Percentiles rank a stretch among this genome's conserved stretches.
These are phyloP conservation scores for Colletotrichum spaethianum DNA, from an alignment of 2,329 filamentous ascomycete species.

Conservation along the genomic window DNA sequence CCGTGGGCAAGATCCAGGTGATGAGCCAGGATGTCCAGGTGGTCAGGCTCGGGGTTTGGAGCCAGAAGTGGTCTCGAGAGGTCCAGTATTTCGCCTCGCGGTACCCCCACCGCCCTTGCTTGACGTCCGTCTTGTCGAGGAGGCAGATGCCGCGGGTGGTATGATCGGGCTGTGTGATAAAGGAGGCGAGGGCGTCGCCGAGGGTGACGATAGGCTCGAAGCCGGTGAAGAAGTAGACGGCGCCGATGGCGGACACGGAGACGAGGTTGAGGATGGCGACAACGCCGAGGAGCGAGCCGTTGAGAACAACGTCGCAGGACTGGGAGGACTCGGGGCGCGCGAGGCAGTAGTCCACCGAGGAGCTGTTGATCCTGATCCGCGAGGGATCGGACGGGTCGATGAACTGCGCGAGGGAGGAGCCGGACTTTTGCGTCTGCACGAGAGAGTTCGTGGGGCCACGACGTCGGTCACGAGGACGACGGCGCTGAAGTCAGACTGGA, in stretches of 20 bases:
- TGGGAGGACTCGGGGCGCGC: constrained; percentile 38
- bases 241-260: constrained; percentile 51
- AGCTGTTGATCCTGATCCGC: constrained; percentile 44
- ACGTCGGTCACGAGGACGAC: constrained; percentile 52
- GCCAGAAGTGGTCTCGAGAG: constrained; percentile 59
- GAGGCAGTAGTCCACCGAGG: constrained; percentile 37
- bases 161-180: constrained; percentile 61
- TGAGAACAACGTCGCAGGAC: constrained; percentile 60
- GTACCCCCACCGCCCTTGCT: constrained; percentile 58
- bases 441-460: constrained; percentile 49
- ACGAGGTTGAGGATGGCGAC: constrained; percentile 59
- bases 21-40: constrained; percentile 59
- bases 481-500: constrained; percentile 51
- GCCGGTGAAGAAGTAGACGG: constrained; percentile 47
- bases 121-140: constrained; percentile 62
- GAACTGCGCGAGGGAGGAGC: constrained; percentile 43
- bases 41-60: constrained; percentile 56
- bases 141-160: constrained; percentile 61
- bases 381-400: constrained; percentile 28
- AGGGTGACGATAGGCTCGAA: constrained; percentile 64
- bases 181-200: constrained; percentile 66
- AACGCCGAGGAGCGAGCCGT: constrained; percentile 58
- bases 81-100: constrained; percentile 60
- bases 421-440: constrained; percentile 50
- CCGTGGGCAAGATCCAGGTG: constrained; percentile 56